Evolutionary conservation across 345 rosid species (phyloP).

Genomic region (Pelargonium nanum): DNA sequence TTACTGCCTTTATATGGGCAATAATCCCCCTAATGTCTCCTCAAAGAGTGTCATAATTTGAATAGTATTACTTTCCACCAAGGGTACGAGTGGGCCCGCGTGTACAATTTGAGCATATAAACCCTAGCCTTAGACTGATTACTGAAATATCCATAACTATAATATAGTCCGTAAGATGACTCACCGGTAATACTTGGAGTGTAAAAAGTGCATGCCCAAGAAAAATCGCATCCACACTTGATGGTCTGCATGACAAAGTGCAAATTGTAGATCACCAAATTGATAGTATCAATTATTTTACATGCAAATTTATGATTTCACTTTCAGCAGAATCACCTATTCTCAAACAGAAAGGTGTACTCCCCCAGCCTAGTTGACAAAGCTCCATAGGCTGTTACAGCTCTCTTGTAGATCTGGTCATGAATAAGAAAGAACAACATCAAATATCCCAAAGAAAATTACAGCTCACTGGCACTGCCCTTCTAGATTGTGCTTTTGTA

Average conservation of each 20-base stretch:
- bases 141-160: not conserved
- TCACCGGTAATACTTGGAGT: constrained; percentile 76
- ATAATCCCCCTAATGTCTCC: not conserved
- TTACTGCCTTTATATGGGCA: not conserved
- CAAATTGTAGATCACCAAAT: not conserved
- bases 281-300: not conserved
- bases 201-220: constrained; percentile 59
- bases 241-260: constrained; percentile 43
- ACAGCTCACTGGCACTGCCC: not conserved
- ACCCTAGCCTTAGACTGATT: not conserved
- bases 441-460: not conserved
- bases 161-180: constrained; percentile 17
- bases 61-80: not conserved
- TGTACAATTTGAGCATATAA: not conserved
- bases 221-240: constrained; percentile 78
- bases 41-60: not conserved
- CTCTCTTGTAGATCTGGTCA: constrained; percentile 70
- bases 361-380: constrained; percentile 75
- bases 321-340: constrained; percentile 34
- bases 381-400: constrained; percentile 58
- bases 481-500: not conserved
- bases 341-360: constrained; percentile 55
- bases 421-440: not conserved
- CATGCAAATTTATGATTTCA: not conserved
- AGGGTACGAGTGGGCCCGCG: not conserved